These are phyloP conservation scores for Botrytis fragariae DNA, from an alignment of 2,329 filamentous ascomycete genomes.

Conservation along the genomic window DNA sequence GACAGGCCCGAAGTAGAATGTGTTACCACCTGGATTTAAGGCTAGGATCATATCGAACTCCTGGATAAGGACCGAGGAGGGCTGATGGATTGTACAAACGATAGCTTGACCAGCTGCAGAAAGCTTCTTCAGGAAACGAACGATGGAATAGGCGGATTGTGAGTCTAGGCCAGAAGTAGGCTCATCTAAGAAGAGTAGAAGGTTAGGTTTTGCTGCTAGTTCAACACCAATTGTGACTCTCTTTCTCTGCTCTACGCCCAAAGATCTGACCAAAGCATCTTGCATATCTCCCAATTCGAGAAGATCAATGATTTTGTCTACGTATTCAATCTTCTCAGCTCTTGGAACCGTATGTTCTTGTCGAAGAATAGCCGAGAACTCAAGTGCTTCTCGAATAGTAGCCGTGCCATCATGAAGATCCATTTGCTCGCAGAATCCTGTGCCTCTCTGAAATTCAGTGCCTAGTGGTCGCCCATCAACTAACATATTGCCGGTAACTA, in stretches of 20 bases:
- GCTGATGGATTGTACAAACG: conserved; percentile 72
- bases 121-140: conserved; percentile 67
- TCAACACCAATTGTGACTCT: conserved; percentile 72
- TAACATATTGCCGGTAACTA: conserved; percentile 64
- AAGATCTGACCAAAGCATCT: conserved; percentile 62
- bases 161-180: conserved; percentile 69
- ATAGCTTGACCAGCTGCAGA: conserved; percentile 66
- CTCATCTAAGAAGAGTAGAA: conserved; percentile 70
- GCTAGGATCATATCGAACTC: conserved; percentile 73
- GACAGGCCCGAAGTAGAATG: conserved; percentile 71
- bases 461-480: conserved; percentile 64
- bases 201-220: conserved; percentile 64
- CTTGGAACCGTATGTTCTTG: conserved; percentile 54
- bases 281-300: conserved; percentile 64
- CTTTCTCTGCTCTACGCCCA: conserved; percentile 64
- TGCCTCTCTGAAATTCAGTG: conserved; percentile 64
- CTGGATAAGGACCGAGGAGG: conserved; percentile 65
- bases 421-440: conserved; percentile 70
- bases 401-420: conserved; percentile 68
- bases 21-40: conserved; percentile 63
- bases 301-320: conserved; percentile 63
- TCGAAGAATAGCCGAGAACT: conserved; percentile 65
- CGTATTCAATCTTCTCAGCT: conserved; percentile 63
- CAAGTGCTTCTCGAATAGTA: conserved; percentile 65
- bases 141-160: conserved; percentile 66